Percentiles rank a stretch among this genome's conserved stretches.
phyloP scores from a whole-genome alignment of 495 filamentous ascomycete genomes.

The Neurospora africana region DNA sequence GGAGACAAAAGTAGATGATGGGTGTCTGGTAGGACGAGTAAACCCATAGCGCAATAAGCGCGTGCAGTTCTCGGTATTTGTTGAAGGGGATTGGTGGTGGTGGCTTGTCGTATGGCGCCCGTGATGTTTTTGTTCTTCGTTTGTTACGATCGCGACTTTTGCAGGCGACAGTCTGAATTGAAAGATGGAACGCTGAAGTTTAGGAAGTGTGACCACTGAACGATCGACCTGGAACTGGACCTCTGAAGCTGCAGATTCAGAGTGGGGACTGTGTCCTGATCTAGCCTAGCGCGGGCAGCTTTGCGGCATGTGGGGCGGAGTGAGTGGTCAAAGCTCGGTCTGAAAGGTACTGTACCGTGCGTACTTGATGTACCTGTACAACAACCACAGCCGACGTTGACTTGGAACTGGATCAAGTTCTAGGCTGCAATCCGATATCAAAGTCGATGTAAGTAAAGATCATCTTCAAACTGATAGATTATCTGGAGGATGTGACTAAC shows the following conservation, averaged over 20 bases:
- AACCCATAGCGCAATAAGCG: conserved; percentile 24
- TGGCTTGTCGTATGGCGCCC: not conserved
- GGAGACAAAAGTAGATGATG: conserved; percentile 7
- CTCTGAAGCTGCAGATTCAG: not conserved
- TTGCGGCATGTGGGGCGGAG: not conserved
- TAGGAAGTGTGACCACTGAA: not conserved
- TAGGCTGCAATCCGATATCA: not conserved
- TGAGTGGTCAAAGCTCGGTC: not conserved
- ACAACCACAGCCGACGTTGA: not conserved
- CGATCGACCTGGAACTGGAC: not conserved
- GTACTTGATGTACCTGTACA: not conserved
- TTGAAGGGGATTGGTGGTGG: not conserved
- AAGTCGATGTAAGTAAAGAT: not conserved
- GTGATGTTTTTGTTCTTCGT: not conserved
- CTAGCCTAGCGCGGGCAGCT: not conserved
- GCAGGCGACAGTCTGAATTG: not conserved
- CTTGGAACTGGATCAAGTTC: not conserved
- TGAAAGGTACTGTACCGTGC: not conserved
- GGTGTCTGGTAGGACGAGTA: conserved; percentile 4
- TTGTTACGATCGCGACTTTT: not conserved
- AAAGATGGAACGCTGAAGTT: not conserved
- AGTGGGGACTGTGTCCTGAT: not conserved
- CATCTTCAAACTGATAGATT: not conserved
- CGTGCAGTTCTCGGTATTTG: conserved; percentile 1
- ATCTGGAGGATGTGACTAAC: not conserved